phyloP scores from a whole-genome alignment of 306 rosid genomes.

The Cicer cuneatum region DNA sequence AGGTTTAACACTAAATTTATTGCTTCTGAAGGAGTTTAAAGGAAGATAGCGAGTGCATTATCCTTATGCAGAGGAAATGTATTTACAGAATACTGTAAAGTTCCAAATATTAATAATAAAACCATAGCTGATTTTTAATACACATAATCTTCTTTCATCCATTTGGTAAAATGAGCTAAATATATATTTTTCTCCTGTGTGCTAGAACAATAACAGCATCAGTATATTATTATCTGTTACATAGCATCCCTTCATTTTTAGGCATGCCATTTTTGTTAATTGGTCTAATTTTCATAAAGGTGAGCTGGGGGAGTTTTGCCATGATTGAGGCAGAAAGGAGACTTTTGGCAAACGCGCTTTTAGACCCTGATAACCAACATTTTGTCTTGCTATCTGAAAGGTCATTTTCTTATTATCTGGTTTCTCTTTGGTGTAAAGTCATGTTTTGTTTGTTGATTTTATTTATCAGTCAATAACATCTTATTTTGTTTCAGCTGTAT shows the following conservation, averaged over 20 bases:
- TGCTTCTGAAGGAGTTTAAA: not conserved
- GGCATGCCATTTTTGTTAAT: conserved; percentile 37
- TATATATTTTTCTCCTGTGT: too few relatives aligned
- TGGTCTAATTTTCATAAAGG: conserved; percentile 55
- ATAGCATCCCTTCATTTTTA: conserved; percentile 16
- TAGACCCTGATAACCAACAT: conserved; percentile 81
- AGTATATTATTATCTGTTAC: conserved; percentile 20
- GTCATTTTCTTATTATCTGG: conserved; percentile 46
- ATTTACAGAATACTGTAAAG: not conserved
- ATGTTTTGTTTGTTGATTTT: conserved; percentile 28
- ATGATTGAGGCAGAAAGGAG: conserved; percentile 95
- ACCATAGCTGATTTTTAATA: too few relatives aligned
- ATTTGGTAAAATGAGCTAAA: too few relatives aligned
- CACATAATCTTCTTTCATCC: too few relatives aligned
- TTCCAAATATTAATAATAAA: not conserved
- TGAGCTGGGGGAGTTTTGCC: conserved; percentile 80
- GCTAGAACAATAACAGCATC: not conserved
- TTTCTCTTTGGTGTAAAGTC: conserved; percentile 5
- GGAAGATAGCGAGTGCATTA: not conserved
- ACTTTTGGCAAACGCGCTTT: conserved; percentile 80
- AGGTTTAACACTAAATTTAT: not conserved
- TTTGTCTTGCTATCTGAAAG: conserved; percentile 93
- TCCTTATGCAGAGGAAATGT: not conserved
- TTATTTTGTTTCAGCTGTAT: conserved; percentile 70
- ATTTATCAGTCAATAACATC: conserved; percentile 25